Evolutionary conservation across 129 eudicot genomes (phyloP), one percentile per base, ranked within the genome.

Genomic region (Arctium lappa): DNA sequence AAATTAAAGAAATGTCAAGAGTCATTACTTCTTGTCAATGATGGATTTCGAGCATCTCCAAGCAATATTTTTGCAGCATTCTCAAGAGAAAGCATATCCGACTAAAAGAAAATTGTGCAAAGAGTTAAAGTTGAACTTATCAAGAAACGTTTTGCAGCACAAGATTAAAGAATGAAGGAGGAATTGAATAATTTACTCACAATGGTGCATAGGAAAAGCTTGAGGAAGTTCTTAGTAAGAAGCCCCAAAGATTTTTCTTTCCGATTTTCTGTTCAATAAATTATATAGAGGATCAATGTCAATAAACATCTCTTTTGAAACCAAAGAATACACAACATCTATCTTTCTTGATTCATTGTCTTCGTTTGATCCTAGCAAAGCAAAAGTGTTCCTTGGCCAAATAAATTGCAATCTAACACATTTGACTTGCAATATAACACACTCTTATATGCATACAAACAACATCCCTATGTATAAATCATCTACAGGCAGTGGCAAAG

Each of bases 191-290:
- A 3, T 48, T 80, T 29, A 80, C 98, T 86, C 83, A 91, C 98
- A 75, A 85, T 87, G 39, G 92, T 86, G 79, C 97, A 91, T 42
- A 93, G 88, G 84, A 93, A 93, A 73, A 93, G 98, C 92, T 91
- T 93, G 83, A 93, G 81, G 82, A 93, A 93, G 80, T 91, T 93
- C 85, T 93, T 92, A 15, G 98, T 93, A 60, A 93, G 94, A 84
- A 93, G 89, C 79, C 92, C 98, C 79, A 93, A 56, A 68, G 98
- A 93, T 82, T 93, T 93, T 56, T 93, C 98, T 82, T 89, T 93
- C 40, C 98, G 85, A 15, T 86, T 90, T 3, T 91, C 27, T 22
- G 27, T 22, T 22, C 27, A 22, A 22, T 22, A 22, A 22, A 22
- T 22, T 22, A 22, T 22, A 22, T 22, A 22, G 27, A 22, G 27